Evolutionary conservation across 2,329 filamentous ascomycete genomes (phyloP), one percentile per base, ranked within the genome.

Genomic region (Coniella vitis): DNA sequence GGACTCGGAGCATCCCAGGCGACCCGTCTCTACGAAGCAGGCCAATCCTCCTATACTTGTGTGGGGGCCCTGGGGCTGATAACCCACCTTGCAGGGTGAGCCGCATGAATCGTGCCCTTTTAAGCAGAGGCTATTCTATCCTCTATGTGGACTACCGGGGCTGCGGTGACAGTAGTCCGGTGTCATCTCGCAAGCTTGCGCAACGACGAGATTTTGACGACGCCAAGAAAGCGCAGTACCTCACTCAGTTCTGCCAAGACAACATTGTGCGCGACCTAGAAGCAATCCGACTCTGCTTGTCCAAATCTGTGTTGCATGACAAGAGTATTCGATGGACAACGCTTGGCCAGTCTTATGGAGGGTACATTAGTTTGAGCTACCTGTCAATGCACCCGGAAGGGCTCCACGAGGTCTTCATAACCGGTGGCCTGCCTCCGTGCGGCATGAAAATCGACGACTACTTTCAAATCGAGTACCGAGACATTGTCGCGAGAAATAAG

Each of bases 261-360:
- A 84, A 74, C 57, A 89, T 89, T 51, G 84, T 88, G 7, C 74
- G 75, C 41, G 86, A 90, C 57, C 84, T 83, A 49, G 86, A 90
- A 60, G 83, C 84, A 3, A 74, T 90, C 13, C 73, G 86, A 1
- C 71, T 78, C 52, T 74, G 71, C 8, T 65, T 89, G 19, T 43
- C 39, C 13, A 34, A n/a, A 4, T 7, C 4, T n/a, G 5, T 16
- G 17, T 14, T 20, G 16, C 2, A 3, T 8, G 25, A 12, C 4
- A 29, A 16, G 2, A 17, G 2, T 13, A 73, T 77, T 59, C 83
- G 81, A 62, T 87, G 83, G 83, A 79, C 73, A 29, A 69, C 86
- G 25, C 74, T 87, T 54, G 85, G 84, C 2, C 85, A 89, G 63
- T 83, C 78, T 29, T 90, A 86, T 60, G 86, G 86, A 25, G 85